These are phyloP conservation scores for Macrolepiota fuliginosa DNA, from an alignment of 768 basidiomycete genomes.

Conservation along the genomic window DNA sequence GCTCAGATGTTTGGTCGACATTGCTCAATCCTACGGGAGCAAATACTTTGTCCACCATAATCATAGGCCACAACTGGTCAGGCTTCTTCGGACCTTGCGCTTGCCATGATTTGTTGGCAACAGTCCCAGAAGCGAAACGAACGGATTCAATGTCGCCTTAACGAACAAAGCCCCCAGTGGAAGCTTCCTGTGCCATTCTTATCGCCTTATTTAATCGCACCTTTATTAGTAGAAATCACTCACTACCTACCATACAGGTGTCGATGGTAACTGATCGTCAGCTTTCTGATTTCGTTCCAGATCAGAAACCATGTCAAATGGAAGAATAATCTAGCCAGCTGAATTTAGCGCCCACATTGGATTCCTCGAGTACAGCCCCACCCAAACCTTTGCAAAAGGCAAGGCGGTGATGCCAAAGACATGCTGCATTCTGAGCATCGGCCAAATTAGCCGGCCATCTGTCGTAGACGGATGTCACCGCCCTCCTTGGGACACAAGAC, in stretches of 20 bases:
- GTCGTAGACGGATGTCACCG: neutral
- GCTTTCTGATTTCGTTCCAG: constrained; percentile 5
- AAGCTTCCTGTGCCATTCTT: constrained; percentile 4
- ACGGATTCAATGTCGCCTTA: neutral
- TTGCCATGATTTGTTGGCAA: constrained; percentile 5
- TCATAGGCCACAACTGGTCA: neutral
- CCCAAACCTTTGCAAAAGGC: neutral
- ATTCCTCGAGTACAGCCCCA: neutral
- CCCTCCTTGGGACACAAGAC: neutral
- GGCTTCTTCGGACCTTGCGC: neutral
- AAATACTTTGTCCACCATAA: neutral
- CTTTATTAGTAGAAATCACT: neutral
- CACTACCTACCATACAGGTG: neutral
- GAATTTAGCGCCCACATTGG: neutral
- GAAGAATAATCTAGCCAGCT: neutral
- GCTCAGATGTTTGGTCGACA: neutral
- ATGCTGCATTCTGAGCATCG: neutral
- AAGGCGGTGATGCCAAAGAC: neutral
- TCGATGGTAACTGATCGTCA: constrained; percentile 9
- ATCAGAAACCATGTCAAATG: constrained; percentile 11
- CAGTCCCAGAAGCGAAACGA: neutral
- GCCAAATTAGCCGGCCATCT: neutral
- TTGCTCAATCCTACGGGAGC: neutral
- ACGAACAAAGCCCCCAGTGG: neutral
- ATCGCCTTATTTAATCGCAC: constrained; percentile 1